Conservation (phyloP, 805 yeast species). For the Monosporozyma unispora region DNA sequence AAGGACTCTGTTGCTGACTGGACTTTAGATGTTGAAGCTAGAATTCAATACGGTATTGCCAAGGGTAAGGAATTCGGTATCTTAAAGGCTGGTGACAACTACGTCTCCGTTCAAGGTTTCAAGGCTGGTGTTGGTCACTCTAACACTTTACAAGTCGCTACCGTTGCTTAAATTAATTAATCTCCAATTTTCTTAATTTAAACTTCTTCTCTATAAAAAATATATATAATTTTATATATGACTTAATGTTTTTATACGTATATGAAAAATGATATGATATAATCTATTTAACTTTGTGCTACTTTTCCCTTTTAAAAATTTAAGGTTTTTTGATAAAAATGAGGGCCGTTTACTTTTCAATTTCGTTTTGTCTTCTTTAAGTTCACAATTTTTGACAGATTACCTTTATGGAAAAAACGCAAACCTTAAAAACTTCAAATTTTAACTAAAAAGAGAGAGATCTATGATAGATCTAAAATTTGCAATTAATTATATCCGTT, state of each 20-base stretch:
- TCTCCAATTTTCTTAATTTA: neutral
- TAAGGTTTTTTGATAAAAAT: too few species aligned
- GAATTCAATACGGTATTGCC: slow-evolving; percentile 86
- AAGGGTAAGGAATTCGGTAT: slow-evolving; percentile 84
- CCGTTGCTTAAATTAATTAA: slow-evolving; percentile 40
- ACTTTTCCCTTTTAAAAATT: too few species aligned
- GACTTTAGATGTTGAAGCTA: slow-evolving; percentile 92
- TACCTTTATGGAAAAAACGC: too few species aligned
- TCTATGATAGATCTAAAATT: too few species aligned
- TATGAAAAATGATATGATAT: neutral
- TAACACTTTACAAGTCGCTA: slow-evolving; percentile 89
- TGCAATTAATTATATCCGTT: too few species aligned
- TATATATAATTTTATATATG: neutral
- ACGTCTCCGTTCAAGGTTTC: slow-evolving; percentile 97
- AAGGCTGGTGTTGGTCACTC: slow-evolving; percentile 98
- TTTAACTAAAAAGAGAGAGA: too few species aligned
- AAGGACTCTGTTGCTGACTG: slow-evolving; percentile 59
- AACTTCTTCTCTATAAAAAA: neutral
- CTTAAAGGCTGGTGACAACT: slow-evolving; percentile 76
- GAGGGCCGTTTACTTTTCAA: too few species aligned
- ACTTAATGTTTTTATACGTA: neutral
- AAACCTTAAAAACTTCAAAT: too few species aligned
- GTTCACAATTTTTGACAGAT: too few species aligned
- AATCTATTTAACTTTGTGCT: neutral
- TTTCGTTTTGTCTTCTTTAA: too few species aligned